Percentiles rank a stretch among this genome's conserved stretches.
phyloP scores from a whole-genome alignment of 2,329 filamentous ascomycete genomes.

The Arthrobotrys musiformis region DNA sequence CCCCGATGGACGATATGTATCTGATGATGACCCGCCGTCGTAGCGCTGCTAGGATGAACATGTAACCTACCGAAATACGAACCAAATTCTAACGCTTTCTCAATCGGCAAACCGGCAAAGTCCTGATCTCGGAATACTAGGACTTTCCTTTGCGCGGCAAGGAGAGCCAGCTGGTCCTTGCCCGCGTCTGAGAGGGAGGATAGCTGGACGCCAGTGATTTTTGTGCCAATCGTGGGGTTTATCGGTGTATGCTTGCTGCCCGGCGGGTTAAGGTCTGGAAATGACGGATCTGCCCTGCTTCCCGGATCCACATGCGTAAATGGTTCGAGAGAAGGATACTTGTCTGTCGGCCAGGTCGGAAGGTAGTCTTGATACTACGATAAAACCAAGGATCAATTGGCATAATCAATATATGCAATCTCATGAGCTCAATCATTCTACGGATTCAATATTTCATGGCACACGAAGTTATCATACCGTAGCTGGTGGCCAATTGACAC shows the following conservation, averaged over 20 bases:
- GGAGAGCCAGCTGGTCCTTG: conserved; percentile 80
- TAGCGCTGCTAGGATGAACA: conserved; percentile 73
- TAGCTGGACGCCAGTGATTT: conserved; percentile 77
- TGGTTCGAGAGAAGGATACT: conserved; percentile 73
- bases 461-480: conserved; percentile 12
- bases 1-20: conserved; percentile 82
- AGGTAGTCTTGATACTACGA: conserved; percentile 53
- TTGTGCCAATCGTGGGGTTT: conserved; percentile 78
- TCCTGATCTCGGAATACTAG: conserved; percentile 83
- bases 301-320: conserved; percentile 81
- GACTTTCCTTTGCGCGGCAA: conserved; percentile 80
- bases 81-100: conserved; percentile 75
- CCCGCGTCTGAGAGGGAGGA: conserved; percentile 74
- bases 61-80: conserved; percentile 83
- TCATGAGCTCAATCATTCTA: background rate
- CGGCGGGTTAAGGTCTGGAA: conserved; percentile 73
- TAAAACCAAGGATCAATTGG: background rate
- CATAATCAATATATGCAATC: background rate
- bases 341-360: conserved; percentile 58
- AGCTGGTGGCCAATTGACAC: conserved; percentile 35
- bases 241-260: conserved; percentile 66
- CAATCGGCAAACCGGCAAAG: conserved; percentile 75
- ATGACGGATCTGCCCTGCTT: conserved; percentile 76
- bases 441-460: background rate
- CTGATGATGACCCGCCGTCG: conserved; percentile 76